Base-by-base conservation (phyloP, 2,329 filamentous ascomycete genomes). In the Corynespora cassiicola region DNA sequence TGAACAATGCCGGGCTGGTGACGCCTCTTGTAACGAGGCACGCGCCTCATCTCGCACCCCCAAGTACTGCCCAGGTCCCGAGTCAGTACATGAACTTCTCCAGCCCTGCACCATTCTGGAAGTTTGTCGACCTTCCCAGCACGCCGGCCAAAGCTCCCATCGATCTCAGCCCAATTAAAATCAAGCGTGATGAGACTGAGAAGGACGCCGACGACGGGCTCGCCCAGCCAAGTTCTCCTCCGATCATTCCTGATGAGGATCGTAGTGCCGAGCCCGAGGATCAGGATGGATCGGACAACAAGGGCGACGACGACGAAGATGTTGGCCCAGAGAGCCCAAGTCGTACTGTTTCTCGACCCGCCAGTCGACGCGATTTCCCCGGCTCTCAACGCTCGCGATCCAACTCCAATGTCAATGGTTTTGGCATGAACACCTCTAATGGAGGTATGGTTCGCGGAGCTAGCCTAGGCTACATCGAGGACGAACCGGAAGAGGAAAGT, bases 61-160 rank as follows among this genome's bases (percentile, higher is more conserved):
- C 88, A 0, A 90, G 86, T 57, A 92, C 88, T 5, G 83, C 87
- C 5, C 87, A 91, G 61, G 78, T 88, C 38, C 89, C 89, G 7
- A 91, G 87, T 60, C 87, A 90, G 58, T 88, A 90, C 65, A 90
- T 92, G 80, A 87, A 88, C 21, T 90, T 89, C 29, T 90, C 86
- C 54, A 90, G 87, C 20, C 89, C 89, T 0, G 89, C 89, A 1
- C 88, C 88, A 0, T 94, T 95, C 67, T 95, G 89, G 89, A 90
- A 88, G 65, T 94, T 88, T 66, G 84, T 87, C 25, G 87, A 90
- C 50, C 80, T 89, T 42, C 80, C 81, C 17, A 88, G 84, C 66
- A 91, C 87, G 2, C 88, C 88, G 2, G 73, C 87, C 6, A 70
- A 69, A 44, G 54, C 52, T 8, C 55, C 52, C 7, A 45, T 62